Conservation (phyloP, 208 protist genomes). For the Trypanosoma grayi region DNA sequence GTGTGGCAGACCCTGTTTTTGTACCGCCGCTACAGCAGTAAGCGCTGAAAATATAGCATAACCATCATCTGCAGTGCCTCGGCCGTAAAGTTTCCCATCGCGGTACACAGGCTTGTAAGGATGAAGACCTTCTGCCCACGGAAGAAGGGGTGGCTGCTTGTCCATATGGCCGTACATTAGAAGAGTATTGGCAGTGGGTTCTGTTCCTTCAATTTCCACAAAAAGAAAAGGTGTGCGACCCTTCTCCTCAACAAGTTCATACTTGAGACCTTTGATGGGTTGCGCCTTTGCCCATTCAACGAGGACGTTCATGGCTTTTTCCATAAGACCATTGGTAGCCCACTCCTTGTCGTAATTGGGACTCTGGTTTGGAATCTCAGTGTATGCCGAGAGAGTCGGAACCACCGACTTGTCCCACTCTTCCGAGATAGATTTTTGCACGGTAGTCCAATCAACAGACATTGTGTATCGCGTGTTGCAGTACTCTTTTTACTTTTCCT, state of each 20-base stretch:
- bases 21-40: conserved; percentile 59
- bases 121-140: conserved; percentile 89
- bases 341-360: conserved; percentile 89
- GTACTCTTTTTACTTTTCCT: conserved; percentile 2
- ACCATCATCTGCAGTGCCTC: conserved; percentile 90
- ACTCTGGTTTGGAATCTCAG: conserved; percentile 93
- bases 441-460: conserved; percentile 41
- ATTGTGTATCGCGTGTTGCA: conserved; percentile 6
- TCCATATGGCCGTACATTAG: conserved; percentile 97
- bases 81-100: conserved; percentile 90
- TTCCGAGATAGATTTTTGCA: conserved; percentile 47
- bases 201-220: conserved; percentile 70
- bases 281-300: conserved; percentile 85
- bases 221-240: conserved; percentile 86
- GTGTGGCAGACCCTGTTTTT: conserved; percentile 82
- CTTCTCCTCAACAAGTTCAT: conserved; percentile 69
- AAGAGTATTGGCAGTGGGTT: conserved; percentile 59
- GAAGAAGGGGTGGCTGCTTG: conserved; percentile 94
- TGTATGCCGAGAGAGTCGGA: conserved; percentile 79
- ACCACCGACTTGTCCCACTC: conserved; percentile 88
- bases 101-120: conserved; percentile 82
- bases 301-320: conserved; percentile 85
- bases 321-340: conserved; percentile 83
- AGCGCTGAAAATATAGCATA: conserved; percentile 86
- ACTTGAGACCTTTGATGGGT: conserved; percentile 66